A percentile compares a stretch with the other conserved stretches of the same genome.
Conservation (phyloP, 768 basidiomycete species). For the Mycena olivaceomarginata region DNA sequence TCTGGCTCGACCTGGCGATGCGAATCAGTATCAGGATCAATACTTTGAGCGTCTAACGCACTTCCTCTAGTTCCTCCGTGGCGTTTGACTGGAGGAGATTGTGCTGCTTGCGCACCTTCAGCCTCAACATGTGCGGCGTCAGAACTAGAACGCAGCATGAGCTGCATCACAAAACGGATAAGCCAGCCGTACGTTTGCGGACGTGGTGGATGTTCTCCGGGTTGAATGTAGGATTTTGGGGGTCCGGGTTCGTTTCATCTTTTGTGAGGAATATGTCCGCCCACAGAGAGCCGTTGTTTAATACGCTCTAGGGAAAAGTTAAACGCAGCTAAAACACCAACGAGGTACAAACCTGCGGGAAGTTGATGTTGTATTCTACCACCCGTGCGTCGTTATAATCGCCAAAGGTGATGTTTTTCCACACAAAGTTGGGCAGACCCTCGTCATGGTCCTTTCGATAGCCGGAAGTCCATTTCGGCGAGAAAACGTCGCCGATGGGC, state of each 20-base stretch:
- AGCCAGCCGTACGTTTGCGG: conserved; percentile 77
- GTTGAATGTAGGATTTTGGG: conserved; percentile 71
- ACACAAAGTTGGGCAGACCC: conserved; percentile 80
- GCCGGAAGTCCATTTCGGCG: conserved; percentile 69
- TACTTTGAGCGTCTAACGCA: conserved; percentile 48
- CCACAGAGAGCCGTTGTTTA: conserved; percentile 89
- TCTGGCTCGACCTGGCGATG: conserved; percentile 56
- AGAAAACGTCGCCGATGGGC: conserved; percentile 76
- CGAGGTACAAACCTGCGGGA: conserved; percentile 76
- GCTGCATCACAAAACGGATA: conserved; percentile 7
- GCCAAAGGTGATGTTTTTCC: conserved; percentile 88
- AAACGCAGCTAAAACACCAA: conserved; percentile 18
- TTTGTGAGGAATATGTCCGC: conserved; percentile 87
- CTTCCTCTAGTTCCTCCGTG: conserved; percentile 71
- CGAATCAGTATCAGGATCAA: neutral
- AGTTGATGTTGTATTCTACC: conserved; percentile 74
- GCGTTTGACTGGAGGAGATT: conserved; percentile 76
- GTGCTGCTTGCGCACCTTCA: conserved; percentile 87
- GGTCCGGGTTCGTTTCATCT: conserved; percentile 80
- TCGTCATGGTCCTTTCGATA: conserved; percentile 69
- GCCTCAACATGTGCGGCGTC: conserved; percentile 87
- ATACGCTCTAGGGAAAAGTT: conserved; percentile 72
- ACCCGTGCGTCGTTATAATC: conserved; percentile 80
- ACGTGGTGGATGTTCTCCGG: conserved; percentile 78
- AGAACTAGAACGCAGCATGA: conserved; percentile 71